Evolutionary conservation across 768 basidiomycete species (phyloP), one percentile per base, ranked within the genome.

Genomic region (Mycena kentingensis): DNA sequence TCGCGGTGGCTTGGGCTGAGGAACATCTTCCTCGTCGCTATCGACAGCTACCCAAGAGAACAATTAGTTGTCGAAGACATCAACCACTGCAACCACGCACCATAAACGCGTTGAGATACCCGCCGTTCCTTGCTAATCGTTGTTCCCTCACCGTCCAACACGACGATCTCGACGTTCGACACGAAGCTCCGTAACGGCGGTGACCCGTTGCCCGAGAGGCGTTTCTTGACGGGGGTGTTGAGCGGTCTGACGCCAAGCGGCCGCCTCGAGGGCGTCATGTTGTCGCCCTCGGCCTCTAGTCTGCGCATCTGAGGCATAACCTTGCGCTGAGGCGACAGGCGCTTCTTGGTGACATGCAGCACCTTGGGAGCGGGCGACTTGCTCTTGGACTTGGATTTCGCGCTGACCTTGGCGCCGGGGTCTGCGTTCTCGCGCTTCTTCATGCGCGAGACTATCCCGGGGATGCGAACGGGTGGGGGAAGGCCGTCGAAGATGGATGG

Each of bases 101-200:
- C 52, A 35, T 71, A 70, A 4, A 77, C 55, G 45, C 75, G 71
- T 39, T 75, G 71, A 4, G 83, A 82, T 10, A 82, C 71, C 49
- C 89, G 74, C 54, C 77, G 72, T 65, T 90, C 89, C 62, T 81
- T 77, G 49, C 76, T 79, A 37, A 90, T 53, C 28, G 73, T 79
- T 44, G 67, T 73, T 12, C 89, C 89, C 26, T 72, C 63, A 26
- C 78, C 76, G 64, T 91, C 88, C 21, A 90, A 49, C 29, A 87
- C 72, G 31, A 84, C 70, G 45, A 91, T 90, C 39, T 90, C 75
- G 12, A 89, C 76, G 18, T 80, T 66, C 1, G 82, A 79, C 1
- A 77, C 72, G 34, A 71, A 70, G 6, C 76, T 68, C 43, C 60
- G 69, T 35, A 64, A 67, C 71, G 63, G 57, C n/a, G 68, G 66